Evolutionary conservation across 148 eudicot genomes (phyloP), one percentile per base, ranked within the genome.

Genomic region (Heliosperma pusillum): DNA sequence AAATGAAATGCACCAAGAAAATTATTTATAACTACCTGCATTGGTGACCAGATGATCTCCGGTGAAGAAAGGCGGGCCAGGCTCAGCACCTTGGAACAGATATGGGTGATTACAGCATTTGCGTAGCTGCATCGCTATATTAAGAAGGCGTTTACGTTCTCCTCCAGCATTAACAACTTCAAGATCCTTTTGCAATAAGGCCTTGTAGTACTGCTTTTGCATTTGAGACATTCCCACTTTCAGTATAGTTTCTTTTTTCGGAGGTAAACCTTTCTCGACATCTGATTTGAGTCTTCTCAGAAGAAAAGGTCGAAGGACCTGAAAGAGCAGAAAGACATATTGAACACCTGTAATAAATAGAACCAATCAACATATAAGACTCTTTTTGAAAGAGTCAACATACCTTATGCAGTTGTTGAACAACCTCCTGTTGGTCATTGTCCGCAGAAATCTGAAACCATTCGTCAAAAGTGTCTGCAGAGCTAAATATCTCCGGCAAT

Each of bases 371-470:
- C 16, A 24, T 42, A 29, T 44, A 71, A 29, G 10, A 52, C n/a
- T 42, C 15, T 36, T 29, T 58, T 29, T 58, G 36, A 7, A 19
- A 11, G 47, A 20, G 22, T 65, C 19, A 58, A 70, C 61, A 30
- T 75, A 95, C 98, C 97, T 95, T 95, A 78, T 95, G 99, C 78
- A 95, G 97, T 71, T 95, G 99, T 76, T 95, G 97, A 79, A 92
- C 97, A 50, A 95, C 97, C 81, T 95, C 99, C 76, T 95, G 94
- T 81, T 95, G 92, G 76, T 95, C 97, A 80, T 88, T 95, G 25
- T 95, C 99, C 86, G 91, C 97, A 83, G 99, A 95, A 66, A 95
- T 95, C 83, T 92, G 93, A 81, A 95, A 95, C 99, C 99, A 95
- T 62, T 95, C 97, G 60, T 95, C 99, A 74, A 95, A 95, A 66